Evolutionary conservation across 1,139 yeast genomes (phyloP).

Genomic region (Kazachstania sp.): DNA sequence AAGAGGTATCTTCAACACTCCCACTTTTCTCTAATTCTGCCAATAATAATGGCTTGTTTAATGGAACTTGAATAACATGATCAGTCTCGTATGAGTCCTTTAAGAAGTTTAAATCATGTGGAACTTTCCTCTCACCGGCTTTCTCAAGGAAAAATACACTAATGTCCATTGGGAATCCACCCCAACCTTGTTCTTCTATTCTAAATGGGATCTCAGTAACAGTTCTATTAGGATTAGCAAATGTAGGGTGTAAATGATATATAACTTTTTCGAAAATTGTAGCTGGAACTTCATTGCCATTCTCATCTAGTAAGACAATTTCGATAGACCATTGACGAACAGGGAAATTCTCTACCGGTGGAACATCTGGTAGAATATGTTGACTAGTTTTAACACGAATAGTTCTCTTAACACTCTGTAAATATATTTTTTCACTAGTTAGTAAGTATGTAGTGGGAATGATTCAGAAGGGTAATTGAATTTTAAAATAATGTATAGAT

Average conservation of each 20-base stretch:
- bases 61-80: constrained; percentile 68
- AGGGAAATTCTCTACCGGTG: constrained; percentile 90
- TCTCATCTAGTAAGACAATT: constrained; percentile 63
- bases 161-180: constrained; percentile 87
- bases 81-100: constrained; percentile 71
- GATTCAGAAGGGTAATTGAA: too few relatives aligned
- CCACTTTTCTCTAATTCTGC: constrained; percentile 75
- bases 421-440: background rate
- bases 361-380: constrained; percentile 71
- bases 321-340: constrained; percentile 89
- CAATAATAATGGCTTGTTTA: constrained; percentile 65
- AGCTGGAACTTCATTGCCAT: constrained; percentile 82
- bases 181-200: constrained; percentile 96
- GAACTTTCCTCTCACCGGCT: constrained; percentile 77
- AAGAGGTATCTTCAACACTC: constrained; percentile 38
- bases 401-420: constrained; percentile 63
- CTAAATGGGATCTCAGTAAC: constrained; percentile 80
- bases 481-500: too few relatives aligned
- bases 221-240: constrained; percentile 76
- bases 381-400: constrained; percentile 84
- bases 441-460: background rate
- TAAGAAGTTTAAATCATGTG: constrained; percentile 82
- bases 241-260: constrained; percentile 90
- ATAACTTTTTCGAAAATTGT: constrained; percentile 85
- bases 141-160: constrained; percentile 71